Evolutionary conservation across 78 protist genomes (phyloP).

Genomic region (Speleostelium caveatum): DNA sequence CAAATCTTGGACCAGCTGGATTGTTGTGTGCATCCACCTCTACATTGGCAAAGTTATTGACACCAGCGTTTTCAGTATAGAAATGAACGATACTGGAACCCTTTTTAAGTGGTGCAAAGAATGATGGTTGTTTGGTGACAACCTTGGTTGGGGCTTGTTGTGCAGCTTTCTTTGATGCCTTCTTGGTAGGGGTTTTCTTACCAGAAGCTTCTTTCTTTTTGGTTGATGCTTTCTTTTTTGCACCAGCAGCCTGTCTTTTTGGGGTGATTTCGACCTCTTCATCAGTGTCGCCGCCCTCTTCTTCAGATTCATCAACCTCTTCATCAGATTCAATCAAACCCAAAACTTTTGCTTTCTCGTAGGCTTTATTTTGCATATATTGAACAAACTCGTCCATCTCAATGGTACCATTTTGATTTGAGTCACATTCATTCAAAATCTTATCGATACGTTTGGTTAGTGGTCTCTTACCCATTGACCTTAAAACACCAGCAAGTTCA

Average conservation of each 20-base stretch:
- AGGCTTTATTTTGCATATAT: constrained; percentile 69
- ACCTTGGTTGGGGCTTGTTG: background rate
- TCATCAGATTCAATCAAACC: constrained; percentile 15
- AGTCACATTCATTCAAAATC: constrained; percentile 35
- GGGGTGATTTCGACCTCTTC: background rate
- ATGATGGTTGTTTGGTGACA: constrained; percentile 51
- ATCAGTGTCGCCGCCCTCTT: constrained; percentile 48
- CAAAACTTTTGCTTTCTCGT: constrained; percentile 29
- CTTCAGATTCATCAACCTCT: constrained; percentile 30
- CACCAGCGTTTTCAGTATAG: constrained; percentile 57
- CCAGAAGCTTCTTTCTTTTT: background rate
- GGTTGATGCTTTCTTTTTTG: background rate
- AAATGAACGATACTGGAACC: constrained; percentile 30
- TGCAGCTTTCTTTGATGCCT: background rate
- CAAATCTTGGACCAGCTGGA: constrained; percentile 29
- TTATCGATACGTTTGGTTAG: constrained; percentile 57
- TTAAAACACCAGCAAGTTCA: constrained; percentile 36
- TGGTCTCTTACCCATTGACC: constrained; percentile 64
- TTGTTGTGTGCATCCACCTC: background rate
- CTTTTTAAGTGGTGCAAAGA: constrained; percentile 29
- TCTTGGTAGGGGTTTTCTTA: background rate
- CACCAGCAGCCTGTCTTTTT: constrained; percentile 24
- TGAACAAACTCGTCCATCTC: constrained; percentile 51
- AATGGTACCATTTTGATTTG: constrained; percentile 17
- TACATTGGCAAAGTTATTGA: background rate